Evolutionary conservation across 805 yeast species (phyloP).

Genomic region (Monosporozyma yasuniensis): DNA sequence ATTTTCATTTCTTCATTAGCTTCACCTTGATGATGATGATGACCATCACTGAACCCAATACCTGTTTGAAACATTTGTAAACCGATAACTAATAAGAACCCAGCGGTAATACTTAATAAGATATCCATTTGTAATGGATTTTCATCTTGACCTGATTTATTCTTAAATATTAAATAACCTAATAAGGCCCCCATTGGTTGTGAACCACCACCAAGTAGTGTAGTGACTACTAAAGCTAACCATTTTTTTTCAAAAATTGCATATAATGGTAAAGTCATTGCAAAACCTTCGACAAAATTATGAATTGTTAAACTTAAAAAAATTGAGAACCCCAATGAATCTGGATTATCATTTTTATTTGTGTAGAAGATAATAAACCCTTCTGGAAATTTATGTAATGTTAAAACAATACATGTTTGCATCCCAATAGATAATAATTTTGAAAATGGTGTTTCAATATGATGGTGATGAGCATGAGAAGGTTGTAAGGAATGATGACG

Average conservation of each 20-base stretch:
- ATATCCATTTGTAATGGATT: conserved; percentile 30
- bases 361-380: conserved; percentile 75
- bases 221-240: conserved; percentile 57
- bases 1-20: conserved; percentile 17
- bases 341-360: conserved; percentile 37
- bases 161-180: conserved; percentile 45
- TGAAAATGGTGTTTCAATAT: conserved; percentile 66
- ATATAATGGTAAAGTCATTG: conserved; percentile 85
- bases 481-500: conserved; percentile 1
- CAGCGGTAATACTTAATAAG: conserved; percentile 67
- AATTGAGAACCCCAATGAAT: conserved; percentile 62
- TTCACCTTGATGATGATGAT: conserved; percentile 31
- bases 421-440: conserved; percentile 78
- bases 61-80: conserved; percentile 82
- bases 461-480: conserved; percentile 56
- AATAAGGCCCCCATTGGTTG: conserved; percentile 84
- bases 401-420: conserved; percentile 80
- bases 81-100: conserved; percentile 74
- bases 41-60: conserved; percentile 67
- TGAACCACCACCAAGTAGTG: conserved; percentile 68
- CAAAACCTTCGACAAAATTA: conserved; percentile 88
- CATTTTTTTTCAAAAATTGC: conserved; percentile 56
- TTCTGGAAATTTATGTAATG: conserved; percentile 89
- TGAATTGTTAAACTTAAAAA: conserved; percentile 81
- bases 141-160: conserved; percentile 29